A percentile compares a stretch with the other conserved stretches of the same genome.
phyloP scores from a whole-genome alignment of 2,329 filamentous ascomycete species.

The Sporothrix pseudoabietina region DNA sequence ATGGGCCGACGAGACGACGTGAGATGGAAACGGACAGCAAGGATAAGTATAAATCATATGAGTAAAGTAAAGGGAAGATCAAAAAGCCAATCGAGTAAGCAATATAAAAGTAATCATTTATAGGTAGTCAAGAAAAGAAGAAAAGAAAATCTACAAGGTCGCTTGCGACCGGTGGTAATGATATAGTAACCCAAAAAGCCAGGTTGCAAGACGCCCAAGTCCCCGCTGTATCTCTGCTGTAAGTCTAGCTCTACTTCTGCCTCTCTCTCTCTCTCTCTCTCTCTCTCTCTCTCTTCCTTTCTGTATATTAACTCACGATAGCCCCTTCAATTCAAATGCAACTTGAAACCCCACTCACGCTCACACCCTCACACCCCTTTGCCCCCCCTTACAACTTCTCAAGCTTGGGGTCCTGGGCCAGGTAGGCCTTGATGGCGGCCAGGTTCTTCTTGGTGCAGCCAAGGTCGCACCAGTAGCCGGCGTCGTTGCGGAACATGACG shows the following conservation, averaged over 20 bases:
- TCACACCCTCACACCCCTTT: background rate
- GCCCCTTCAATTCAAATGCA: background rate
- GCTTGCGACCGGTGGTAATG: background rate
- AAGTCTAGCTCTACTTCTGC: background rate
- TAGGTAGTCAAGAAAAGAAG: background rate
- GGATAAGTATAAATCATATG: background rate
- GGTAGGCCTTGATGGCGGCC: background rate
- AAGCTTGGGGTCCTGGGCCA: slow-evolving; percentile 24
- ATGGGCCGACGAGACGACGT: background rate
- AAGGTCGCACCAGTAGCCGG: slow-evolving; percentile 24
- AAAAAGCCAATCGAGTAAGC: background rate
- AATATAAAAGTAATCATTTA: background rate
- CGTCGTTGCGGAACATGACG: slow-evolving; percentile 18
- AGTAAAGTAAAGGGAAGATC: background rate
- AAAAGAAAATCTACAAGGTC: background rate
- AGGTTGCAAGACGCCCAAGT: background rate
- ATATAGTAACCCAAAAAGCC: background rate
- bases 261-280: background rate
- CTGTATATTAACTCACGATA: background rate
- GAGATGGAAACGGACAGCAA: background rate
- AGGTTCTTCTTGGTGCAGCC: background rate
- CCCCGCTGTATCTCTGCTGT: background rate
- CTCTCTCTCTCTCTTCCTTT: background rate
- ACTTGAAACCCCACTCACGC: background rate
- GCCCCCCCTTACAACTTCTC: background rate